Evolutionary conservation across 768 basidiomycete genomes (phyloP).

Genomic region (Rhizopogon vinicolor): DNA sequence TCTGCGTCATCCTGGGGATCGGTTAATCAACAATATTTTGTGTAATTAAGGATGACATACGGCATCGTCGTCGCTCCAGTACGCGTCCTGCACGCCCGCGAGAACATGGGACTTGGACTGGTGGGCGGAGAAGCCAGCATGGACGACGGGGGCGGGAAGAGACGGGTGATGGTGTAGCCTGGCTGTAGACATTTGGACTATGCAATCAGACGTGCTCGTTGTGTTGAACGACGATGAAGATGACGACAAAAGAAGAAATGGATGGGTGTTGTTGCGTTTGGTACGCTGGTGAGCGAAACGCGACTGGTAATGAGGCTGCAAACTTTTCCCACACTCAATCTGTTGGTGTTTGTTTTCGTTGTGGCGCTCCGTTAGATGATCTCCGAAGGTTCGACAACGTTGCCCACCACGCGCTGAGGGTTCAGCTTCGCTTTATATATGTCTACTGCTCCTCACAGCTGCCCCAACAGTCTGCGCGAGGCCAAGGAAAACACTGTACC

Average conservation of each 20-base stretch:
- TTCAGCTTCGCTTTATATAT: no score
- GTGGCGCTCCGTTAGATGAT: background rate
- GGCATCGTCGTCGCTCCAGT: constrained; percentile 91
- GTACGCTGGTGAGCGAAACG: background rate
- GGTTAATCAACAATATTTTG: constrained; percentile 11
- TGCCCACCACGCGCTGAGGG: no score
- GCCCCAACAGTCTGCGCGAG: no score
- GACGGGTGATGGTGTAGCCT: constrained; percentile 59
- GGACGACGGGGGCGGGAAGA: constrained; percentile 69
- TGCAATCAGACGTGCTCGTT: background rate
- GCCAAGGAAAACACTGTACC: no score
- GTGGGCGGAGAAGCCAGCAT: constrained; percentile 62
- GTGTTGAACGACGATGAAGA: constrained; percentile 12
- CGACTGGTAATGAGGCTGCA: constrained; percentile 1
- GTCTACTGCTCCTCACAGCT: no score
- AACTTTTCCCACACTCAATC: background rate
- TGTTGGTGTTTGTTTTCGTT: background rate
- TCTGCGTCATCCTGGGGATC: constrained; percentile 86
- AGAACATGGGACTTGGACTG: constrained; percentile 84
- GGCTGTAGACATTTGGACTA: constrained; percentile 41
- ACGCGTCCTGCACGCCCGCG: constrained; percentile 93
- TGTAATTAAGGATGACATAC: constrained; percentile 36
- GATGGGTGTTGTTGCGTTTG: background rate
- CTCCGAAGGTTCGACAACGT: no score
- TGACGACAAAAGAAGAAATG: constrained; percentile 4